These are phyloP conservation scores for Botrytis medusae DNA, from an alignment of 2,329 filamentous ascomycete species.

Conservation along the genomic window DNA sequence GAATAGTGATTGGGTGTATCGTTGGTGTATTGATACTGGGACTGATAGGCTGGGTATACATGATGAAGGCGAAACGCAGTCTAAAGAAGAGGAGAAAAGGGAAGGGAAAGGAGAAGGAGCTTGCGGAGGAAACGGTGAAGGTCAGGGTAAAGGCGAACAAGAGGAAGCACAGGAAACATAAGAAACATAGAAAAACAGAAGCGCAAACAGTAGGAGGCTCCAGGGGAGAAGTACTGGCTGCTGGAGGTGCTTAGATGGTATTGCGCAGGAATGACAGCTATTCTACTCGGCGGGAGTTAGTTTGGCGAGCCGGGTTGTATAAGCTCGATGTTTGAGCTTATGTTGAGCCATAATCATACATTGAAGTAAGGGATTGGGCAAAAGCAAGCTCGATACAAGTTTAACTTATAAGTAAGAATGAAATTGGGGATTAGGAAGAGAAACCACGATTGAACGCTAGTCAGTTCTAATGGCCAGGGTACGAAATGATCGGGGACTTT, in stretches of 20 bases:
- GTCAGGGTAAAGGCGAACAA: not conserved
- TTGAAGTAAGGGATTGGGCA: not conserved
- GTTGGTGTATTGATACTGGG: constrained; percentile 2
- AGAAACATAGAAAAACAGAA: not conserved
- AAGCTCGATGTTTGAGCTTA: not conserved
- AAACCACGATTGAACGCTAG: not conserved
- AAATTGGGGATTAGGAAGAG: not conserved
- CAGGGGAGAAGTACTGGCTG: not conserved
- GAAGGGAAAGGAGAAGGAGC: not conserved
- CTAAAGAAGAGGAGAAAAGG: constrained; percentile 1
- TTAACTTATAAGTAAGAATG: not conserved
- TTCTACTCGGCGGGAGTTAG: not conserved
- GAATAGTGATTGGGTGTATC: constrained; percentile 12
- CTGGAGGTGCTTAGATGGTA: not conserved
- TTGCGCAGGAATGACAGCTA: too few relatives aligned
- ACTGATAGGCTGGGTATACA: not conserved
- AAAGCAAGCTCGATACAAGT: not conserved
- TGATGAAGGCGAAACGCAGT: not conserved
- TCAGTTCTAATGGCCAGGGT: not conserved
- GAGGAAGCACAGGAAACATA: not conserved
- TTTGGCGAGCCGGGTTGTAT: not conserved
- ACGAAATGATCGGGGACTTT: not conserved
- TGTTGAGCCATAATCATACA: not conserved
- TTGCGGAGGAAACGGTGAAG: not conserved
- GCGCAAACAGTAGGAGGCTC: not conserved